Base-by-base conservation (phyloP, 2,329 filamentous ascomycete genomes). In the Leptographium wingfieldii region DNA sequence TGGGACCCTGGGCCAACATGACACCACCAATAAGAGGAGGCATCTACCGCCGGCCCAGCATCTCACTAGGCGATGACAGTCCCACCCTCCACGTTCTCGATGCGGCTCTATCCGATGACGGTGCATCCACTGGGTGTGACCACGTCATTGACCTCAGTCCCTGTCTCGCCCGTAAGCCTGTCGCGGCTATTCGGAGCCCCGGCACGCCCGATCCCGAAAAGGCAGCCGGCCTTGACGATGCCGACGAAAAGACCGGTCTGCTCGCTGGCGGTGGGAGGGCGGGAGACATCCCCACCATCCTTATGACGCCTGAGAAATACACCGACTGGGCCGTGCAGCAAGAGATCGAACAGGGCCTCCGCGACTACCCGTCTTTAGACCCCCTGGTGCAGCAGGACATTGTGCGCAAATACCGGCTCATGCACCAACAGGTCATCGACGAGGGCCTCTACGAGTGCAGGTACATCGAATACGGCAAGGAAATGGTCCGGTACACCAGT, bases 381-480 rank as follows among this genome's bases (percentile, higher is more conserved):
- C 68, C 73, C 1, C 69, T 69, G 10, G 78, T 80, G 4, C 83
- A 86, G 70, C 70, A 74, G 14, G 73, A 76, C 27, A 85, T 87
- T 64, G 71, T 76, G 0, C 58, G 64, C 54, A 81, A 82, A 65
- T 87, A 85, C 69, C 76, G 79, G 14, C 68, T 68, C 3, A 70
- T 87, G 38, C 80, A 85, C 66, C 72, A 82, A 63, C 73, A 73
- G 51, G 68, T 87, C 63, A 73, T 76, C 57, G 77, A 79, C 10
- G 73, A 76, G 61, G 82, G 83, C 2, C 73, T 81, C 22, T 87
- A 86, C 70, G 64, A 79, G 11, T 86, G 83, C 64, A 75, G 72
- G 1, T 85, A 83, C 69, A 64, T 71, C 1, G 79, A 80, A 51
- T 87, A 87, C 62, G 78, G 69, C 62, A 80, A 80, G 68, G 83